Evolutionary conservation across 139 green algal genomes (phyloP).

Genomic region (Ettlia oleoabundans): DNA sequence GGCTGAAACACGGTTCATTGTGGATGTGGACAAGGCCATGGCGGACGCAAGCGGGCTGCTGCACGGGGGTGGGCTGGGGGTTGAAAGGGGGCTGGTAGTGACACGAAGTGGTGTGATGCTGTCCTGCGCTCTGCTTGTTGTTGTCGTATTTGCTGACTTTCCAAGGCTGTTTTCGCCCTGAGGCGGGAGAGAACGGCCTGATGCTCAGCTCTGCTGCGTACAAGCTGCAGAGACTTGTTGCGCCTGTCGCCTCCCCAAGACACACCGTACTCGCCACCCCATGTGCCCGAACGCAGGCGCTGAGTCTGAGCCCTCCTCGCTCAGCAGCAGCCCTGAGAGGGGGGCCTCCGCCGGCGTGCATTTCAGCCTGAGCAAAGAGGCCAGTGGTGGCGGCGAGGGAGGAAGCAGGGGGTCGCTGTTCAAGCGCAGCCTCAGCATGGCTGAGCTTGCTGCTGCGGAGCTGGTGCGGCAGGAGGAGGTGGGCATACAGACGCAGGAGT

Average conservation of each 20-base stretch:
- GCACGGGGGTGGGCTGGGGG: not conserved
- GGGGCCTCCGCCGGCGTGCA: not conserved
- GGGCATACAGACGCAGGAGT: not conserved
- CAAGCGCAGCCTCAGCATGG: constrained; percentile 39
- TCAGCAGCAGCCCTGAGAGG: constrained; percentile 23
- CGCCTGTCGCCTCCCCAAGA: no score
- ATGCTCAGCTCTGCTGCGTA: no score
- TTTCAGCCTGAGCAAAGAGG: constrained; percentile 12
- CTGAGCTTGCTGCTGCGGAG: constrained; percentile 41
- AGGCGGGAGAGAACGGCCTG: no score
- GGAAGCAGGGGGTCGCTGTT: not conserved
- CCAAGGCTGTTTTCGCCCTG: no score
- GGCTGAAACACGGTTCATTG: constrained; percentile 66
- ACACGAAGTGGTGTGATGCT: no score
- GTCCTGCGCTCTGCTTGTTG: no score
- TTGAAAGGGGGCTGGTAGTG: no score
- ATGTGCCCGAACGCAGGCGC: not conserved
- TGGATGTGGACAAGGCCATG: constrained; percentile 55
- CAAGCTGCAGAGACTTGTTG: no score
- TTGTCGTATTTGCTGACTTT: no score
- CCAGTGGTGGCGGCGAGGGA: no score
- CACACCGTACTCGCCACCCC: no score
- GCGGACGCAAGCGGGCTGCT: not conserved
- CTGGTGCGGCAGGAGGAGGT: constrained; percentile 34
- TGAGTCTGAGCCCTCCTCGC: not conserved